Conservation (phyloP, 192 early-diverging fungal genomes). For the Coemansia sp. region DNA sequence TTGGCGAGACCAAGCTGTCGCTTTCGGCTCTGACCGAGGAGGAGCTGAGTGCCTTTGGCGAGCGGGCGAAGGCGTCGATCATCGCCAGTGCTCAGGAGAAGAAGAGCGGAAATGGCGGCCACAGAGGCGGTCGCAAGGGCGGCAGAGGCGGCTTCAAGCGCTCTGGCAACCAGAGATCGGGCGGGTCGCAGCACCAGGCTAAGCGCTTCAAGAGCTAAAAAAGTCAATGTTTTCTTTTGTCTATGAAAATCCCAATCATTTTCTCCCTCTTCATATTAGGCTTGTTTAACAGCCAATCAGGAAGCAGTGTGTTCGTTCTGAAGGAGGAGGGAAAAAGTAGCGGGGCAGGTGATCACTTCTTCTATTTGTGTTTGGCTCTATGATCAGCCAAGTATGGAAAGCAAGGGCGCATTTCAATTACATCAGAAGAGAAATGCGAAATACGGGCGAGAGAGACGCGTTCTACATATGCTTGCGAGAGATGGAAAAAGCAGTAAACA, state of each 20-base stretch:
- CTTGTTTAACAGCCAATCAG: no score
- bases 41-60: constrained; percentile 30
- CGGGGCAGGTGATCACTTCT: no score
- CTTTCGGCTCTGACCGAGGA: constrained; percentile 21
- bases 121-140: constrained; percentile 4
- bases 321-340: no score
- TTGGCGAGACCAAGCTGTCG: constrained; percentile 22
- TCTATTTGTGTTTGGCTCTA: no score
- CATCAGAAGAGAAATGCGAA: no score
- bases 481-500: no score
- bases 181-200: background rate
- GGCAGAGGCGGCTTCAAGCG: constrained; percentile 9
- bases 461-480: no score
- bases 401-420: no score
- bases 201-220: constrained; percentile 24
- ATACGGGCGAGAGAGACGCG: no score
- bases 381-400: no score
- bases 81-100: constrained; percentile 3
- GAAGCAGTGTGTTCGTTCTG: no score
- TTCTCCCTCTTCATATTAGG: no score
- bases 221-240: constrained; percentile 5
- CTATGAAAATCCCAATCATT: background rate
- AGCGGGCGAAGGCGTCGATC: constrained; percentile 26
- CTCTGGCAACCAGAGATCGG: background rate
- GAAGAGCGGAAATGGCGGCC: constrained; percentile 1